Conservation (phyloP, 2,329 filamentous ascomycete genomes). For the Penicillium hordei region DNA sequence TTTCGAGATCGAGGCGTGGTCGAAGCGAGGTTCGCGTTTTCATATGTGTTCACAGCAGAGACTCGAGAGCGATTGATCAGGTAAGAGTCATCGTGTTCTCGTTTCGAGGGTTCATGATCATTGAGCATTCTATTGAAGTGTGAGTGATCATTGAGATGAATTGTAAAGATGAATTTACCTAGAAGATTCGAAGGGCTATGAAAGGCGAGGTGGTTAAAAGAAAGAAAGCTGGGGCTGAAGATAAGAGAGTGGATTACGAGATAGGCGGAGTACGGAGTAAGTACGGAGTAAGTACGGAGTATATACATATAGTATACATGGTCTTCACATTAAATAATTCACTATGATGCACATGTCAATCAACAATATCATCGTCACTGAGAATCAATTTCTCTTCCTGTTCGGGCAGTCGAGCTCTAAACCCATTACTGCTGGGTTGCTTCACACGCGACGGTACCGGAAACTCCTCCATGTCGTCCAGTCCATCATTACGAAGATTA, state of each 20-base stretch:
- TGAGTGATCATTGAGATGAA: neutral
- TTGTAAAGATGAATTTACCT: neutral
- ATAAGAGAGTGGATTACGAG: conserved; percentile 4
- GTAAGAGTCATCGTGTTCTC: conserved; percentile 7
- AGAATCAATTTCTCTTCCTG: conserved; percentile 69
- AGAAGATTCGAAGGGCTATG: neutral
- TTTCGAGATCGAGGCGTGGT: neutral
- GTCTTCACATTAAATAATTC: neutral
- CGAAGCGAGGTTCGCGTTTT: neutral
- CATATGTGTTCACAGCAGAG: neutral
- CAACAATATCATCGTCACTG: conserved; percentile 83
- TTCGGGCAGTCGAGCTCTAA: conserved; percentile 37
- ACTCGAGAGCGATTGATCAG: conserved; percentile 3
- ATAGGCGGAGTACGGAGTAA: neutral
- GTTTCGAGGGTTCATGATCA: conserved; percentile 13
- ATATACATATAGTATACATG: too few species aligned
- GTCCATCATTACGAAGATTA: conserved; percentile 46
- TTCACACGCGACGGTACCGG: conserved; percentile 40
- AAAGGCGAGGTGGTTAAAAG: neutral
- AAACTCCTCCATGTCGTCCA: conserved; percentile 40
- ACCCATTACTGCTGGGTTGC: conserved; percentile 25
- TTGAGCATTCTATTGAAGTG: conserved; percentile 16
- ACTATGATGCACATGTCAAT: conserved; percentile 35
- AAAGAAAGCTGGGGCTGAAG: conserved; percentile 3
- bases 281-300: too few species aligned